A percentile compares a stretch with the other conserved stretches of the same genome.
Conservation (phyloP, 768 basidiomycete genomes). For the Hericium coralloides region DNA sequence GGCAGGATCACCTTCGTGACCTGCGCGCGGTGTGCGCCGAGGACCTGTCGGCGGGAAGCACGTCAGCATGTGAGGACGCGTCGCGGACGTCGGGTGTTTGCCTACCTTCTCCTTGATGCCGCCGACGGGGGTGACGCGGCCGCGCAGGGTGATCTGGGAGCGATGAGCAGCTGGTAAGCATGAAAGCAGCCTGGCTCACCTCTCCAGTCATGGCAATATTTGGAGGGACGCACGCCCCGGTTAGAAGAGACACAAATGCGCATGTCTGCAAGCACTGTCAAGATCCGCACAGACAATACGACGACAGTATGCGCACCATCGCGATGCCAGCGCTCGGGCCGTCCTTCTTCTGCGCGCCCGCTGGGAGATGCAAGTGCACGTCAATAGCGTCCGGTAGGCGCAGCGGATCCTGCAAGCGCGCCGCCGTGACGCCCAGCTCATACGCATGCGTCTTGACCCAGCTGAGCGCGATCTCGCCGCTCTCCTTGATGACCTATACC, state of each 20-base stretch:
- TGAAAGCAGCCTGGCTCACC: slow-evolving; percentile 24
- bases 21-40: slow-evolving; percentile 83
- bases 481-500: slow-evolving; percentile 77
- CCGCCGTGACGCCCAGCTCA: slow-evolving; percentile 66
- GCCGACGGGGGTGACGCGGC: slow-evolving; percentile 75
- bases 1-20: slow-evolving; percentile 81
- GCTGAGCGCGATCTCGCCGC: slow-evolving; percentile 80
- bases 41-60: slow-evolving; percentile 29
- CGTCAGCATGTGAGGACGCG: not conserved
- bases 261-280: slow-evolving; percentile 42
- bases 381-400: slow-evolving; percentile 68
- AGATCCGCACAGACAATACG: not conserved
- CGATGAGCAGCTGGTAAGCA: not conserved
- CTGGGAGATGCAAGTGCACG: slow-evolving; percentile 81
- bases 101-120: slow-evolving; percentile 80
- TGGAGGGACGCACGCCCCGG: slow-evolving; percentile 62
- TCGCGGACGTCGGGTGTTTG: not conserved
- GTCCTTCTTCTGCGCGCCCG: slow-evolving; percentile 90
- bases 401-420: slow-evolving; percentile 63
- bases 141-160: slow-evolving; percentile 67
- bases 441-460: slow-evolving; percentile 89
- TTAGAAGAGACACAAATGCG: slow-evolving; percentile 80
- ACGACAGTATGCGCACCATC: slow-evolving; percentile 43
- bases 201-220: slow-evolving; percentile 89
- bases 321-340: slow-evolving; percentile 88